phyloP scores from a whole-genome alignment of 768 basidiomycete genomes.

The Paxillus rubicundulus region DNA sequence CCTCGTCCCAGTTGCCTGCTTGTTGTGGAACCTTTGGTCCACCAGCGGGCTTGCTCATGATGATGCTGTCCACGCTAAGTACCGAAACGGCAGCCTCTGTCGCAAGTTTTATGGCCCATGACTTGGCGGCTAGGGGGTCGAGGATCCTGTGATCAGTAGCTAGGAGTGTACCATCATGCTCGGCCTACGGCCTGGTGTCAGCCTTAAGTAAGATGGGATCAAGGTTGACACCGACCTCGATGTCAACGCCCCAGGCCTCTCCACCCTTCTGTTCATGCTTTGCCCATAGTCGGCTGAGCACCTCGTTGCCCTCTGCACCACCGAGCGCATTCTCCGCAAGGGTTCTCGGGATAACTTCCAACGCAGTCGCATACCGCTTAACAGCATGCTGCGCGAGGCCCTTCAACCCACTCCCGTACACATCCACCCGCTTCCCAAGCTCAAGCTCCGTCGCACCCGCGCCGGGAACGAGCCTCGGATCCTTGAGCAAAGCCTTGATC shows the following conservation, averaged over 20 bases:
- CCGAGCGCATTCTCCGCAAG: constrained; percentile 94
- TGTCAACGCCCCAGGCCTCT: constrained; percentile 80
- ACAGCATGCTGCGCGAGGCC: constrained; percentile 94
- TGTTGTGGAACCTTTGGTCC: constrained; percentile 88
- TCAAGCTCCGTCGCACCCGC: constrained; percentile 95
- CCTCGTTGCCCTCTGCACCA: constrained; percentile 89
- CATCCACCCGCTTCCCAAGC: constrained; percentile 80
- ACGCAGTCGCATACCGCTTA: constrained; percentile 81
- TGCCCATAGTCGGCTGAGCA: constrained; percentile 84
- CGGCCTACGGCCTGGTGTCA: constrained; percentile 46
- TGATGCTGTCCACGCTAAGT: constrained; percentile 94
- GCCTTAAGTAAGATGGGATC: not conserved
- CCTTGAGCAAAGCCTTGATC: constrained; percentile 89
- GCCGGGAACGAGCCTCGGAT: constrained; percentile 85
- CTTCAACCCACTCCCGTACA: constrained; percentile 82
- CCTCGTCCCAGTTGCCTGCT: constrained; percentile 84
- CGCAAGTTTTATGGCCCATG: constrained; percentile 87
- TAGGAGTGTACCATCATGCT: constrained; percentile 73
- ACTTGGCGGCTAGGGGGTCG: constrained; percentile 86
- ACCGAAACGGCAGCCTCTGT: constrained; percentile 90
- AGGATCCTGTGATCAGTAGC: constrained; percentile 66
- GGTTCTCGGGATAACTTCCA: constrained; percentile 91
- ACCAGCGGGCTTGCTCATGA: constrained; percentile 93
- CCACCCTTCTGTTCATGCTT: constrained; percentile 80
- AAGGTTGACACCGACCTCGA: constrained; percentile 59